Base-by-base conservation (phyloP, 495 filamentous ascomycete genomes). In the Podospora pseudopauciseta region DNA sequence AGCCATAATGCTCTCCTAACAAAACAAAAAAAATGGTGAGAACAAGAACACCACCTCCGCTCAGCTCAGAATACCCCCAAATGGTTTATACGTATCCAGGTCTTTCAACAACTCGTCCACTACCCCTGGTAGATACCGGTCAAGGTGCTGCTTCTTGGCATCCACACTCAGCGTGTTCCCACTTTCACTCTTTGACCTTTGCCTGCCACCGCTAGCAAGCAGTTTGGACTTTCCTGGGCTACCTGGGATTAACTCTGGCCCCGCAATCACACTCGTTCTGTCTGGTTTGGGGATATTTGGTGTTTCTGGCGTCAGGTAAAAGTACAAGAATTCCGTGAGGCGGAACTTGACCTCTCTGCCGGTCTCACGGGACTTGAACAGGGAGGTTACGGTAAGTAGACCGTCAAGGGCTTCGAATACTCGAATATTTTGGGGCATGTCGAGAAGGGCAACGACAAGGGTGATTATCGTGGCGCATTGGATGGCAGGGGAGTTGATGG, bases 231-330 rank as follows among this genome's bases (percentile, higher is more conserved):
- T 94, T 72, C 87, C 92, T 11, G 91, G 90, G 74, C 87, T 92
- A 67, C 89, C 82, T 75, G 90, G 89, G 64, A 90, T 76, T 63
- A 86, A 80, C 5, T 78, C 80, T 3, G 83, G 81, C 3, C 71
- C 67, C 0, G 74, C 68, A 16, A 15, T 73, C 26, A 70, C 69
- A n/a, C 56, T 64, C 64, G 60, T n/a, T 27, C 63, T 44, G 49
- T 74, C 80, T 49, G 81, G 79, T 65, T 75, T 77, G 61, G 84
- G 74, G 73, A 84, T 81, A 20, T 85, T 84, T 19, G 91, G 87
- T 1, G 85, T 88, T 79, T 98, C 95, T 32, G 94, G 93, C 89
- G 97, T 97, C 61, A 99, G 87, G 78, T 98, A 99, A 79, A 97
- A 97, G 80, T 98, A 97, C 5, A 99, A 80, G 76, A 99, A 97